A percentile compares a stretch with the other conserved stretches of the same genome.
Conservation (phyloP, 83 land plant species). For the Picea abies region DNA sequence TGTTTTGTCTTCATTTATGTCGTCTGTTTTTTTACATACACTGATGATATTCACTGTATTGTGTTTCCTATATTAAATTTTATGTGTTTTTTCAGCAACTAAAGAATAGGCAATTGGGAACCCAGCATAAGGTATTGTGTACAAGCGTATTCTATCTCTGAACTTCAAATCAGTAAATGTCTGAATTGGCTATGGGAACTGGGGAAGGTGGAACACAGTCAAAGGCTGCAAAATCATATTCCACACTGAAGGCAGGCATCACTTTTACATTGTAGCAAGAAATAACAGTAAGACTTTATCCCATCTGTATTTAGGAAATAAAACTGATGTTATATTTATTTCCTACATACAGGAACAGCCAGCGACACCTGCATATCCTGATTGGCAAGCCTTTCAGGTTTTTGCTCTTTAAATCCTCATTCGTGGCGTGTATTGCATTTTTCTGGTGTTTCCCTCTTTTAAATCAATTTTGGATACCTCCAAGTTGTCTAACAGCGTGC, state of each 20-base stretch:
- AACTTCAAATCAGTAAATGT: not conserved
- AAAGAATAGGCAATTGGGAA: not conserved
- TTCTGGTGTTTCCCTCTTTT: not conserved
- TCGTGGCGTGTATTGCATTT: not conserved
- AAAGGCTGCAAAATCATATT: conserved; percentile 22
- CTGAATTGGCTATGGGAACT: conserved; percentile 23
- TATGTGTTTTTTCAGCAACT: not conserved
- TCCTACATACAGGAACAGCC: conserved; percentile 17
- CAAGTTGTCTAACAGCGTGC: not conserved
- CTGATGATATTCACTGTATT: not conserved
- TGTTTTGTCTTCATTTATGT: not conserved
- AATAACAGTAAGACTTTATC: too few relatives aligned
- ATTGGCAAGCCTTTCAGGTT: conserved; percentile 44
- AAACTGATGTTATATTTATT: not conserved
- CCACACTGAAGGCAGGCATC: conserved; percentile 4
- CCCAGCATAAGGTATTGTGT: not conserved
- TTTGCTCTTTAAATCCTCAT: not conserved
- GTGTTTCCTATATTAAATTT: not conserved
- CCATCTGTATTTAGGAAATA: too few relatives aligned
- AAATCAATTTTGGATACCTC: not conserved
- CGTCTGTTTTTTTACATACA: not conserved
- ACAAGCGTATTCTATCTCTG: not conserved
- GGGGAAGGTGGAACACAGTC: conserved; percentile 43
- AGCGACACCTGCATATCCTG: conserved; percentile 24
- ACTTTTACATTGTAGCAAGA: not conserved